Percentiles rank a stretch among this genome's conserved stretches.
Evolutionary conservation across 2,329 filamentous ascomycete species (phyloP).

Genomic region (Cladosporium oxysporum): DNA sequence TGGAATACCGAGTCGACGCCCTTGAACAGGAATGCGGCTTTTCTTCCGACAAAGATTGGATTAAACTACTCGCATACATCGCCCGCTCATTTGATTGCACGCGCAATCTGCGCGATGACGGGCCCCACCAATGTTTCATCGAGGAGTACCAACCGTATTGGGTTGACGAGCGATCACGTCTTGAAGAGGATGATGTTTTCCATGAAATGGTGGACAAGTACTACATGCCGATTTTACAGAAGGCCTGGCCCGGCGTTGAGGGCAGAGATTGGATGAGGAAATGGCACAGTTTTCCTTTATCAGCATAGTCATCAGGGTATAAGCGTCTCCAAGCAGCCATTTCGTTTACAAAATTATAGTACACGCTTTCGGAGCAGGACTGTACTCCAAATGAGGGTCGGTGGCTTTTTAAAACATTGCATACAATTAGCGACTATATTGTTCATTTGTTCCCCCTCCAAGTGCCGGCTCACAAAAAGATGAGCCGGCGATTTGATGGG

Average conservation of each 20-base stretch:
- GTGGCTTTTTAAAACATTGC: background rate
- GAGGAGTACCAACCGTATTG: background rate
- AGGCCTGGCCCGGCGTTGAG: conserved; percentile 7
- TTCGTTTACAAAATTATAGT: background rate
- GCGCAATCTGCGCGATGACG: background rate
- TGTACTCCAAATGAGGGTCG: background rate
- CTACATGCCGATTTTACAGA: background rate
- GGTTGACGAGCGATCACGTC: background rate
- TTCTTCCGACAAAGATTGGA: background rate
- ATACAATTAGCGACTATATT: background rate
- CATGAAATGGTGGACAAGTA: background rate
- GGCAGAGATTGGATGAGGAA: conserved; percentile 8
- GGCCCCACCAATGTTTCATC: background rate
- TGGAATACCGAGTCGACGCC: background rate
- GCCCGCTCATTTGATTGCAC: background rate
- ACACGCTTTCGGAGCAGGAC: background rate
- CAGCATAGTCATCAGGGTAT: background rate
- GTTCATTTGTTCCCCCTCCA: background rate
- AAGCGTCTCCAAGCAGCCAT: background rate
- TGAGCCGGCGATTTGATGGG: background rate
- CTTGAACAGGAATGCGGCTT: background rate
- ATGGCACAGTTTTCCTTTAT: conserved; percentile 8
- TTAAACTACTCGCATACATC: background rate
- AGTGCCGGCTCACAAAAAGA: background rate
- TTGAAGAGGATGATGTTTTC: background rate